phyloP scores from a whole-genome alignment of 208 protist species.

The Trypanosoma lewisi region DNA sequence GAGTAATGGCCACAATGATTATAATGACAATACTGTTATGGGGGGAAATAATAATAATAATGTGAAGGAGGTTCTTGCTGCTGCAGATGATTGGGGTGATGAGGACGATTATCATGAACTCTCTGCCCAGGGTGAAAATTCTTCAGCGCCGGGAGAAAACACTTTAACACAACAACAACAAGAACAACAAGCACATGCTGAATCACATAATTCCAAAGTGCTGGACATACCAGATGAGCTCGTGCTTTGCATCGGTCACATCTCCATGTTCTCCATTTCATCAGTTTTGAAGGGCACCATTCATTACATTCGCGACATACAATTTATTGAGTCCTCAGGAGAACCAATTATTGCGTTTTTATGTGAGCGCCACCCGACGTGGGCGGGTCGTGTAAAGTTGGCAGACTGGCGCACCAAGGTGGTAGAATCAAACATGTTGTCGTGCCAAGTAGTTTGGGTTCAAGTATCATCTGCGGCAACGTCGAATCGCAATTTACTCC shows the following conservation, averaged over 20 bases:
- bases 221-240: not conserved
- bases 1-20: constrained; percentile 1
- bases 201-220: constrained; percentile 8
- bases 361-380: constrained; percentile 72
- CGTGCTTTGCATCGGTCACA: constrained; percentile 24
- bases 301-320: constrained; percentile 82
- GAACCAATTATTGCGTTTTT: constrained; percentile 81
- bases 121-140: not conserved
- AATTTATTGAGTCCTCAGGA: constrained; percentile 76
- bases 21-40: not conserved
- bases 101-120: constrained; percentile 71
- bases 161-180: not conserved
- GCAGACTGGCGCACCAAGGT: constrained; percentile 78
- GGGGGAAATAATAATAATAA: constrained; percentile 11
- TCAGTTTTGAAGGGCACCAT: constrained; percentile 43
- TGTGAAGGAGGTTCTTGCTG: constrained; percentile 14
- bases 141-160: constrained; percentile 1
- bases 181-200: not conserved
- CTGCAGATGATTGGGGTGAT: constrained; percentile 74
- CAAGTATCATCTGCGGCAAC: constrained; percentile 49
- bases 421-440: constrained; percentile 78
- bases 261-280: constrained; percentile 46
- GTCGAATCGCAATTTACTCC: constrained; percentile 43
- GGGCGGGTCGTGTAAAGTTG: constrained; percentile 82
- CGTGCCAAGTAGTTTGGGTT: constrained; percentile 74